Conservation (phyloP, 164 flowering plant genomes). For the Paratinospora sagittata region DNA sequence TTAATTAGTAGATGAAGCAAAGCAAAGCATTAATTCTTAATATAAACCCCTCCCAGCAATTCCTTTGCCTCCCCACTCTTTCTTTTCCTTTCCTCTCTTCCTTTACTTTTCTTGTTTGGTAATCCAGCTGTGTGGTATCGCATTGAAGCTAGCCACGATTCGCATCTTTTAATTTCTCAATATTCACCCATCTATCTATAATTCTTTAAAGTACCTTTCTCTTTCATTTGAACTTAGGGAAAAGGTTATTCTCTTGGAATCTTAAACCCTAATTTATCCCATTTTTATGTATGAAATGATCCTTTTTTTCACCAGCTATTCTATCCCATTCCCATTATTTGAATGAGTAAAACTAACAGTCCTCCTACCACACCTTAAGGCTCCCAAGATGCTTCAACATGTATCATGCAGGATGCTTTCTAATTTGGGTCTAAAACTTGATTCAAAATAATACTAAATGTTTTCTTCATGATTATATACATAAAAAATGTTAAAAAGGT, state of each 20-base stretch:
- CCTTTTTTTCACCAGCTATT: not conserved
- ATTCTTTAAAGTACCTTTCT: not conserved
- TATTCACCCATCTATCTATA: not conserved
- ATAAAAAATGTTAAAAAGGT: not conserved
- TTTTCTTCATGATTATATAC: too few relatives aligned
- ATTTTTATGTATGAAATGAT: not conserved
- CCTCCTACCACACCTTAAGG: not conserved
- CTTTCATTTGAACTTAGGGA: not conserved
- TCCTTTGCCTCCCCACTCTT: not conserved
- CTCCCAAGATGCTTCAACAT: not conserved
- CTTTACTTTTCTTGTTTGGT: not conserved
- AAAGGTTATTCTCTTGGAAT: slow-evolving; percentile 1
- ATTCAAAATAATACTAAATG: too few relatives aligned
- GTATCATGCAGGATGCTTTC: not conserved
- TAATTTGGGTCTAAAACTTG: not conserved
- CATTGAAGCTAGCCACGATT: slow-evolving; percentile 10
- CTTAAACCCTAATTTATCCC: not conserved
- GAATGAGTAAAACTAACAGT: not conserved
- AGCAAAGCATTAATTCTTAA: slow-evolving; percentile 4
- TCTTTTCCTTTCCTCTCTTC: not conserved
- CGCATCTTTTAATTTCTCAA: not conserved
- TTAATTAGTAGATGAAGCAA: slow-evolving; percentile 11
- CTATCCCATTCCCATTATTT: not conserved
- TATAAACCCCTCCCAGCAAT: not conserved
- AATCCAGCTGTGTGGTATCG: not conserved